These are phyloP conservation scores for Rhododendron henanense DNA, from an alignment of 148 eudicot genomes.

Conservation along the genomic window DNA sequence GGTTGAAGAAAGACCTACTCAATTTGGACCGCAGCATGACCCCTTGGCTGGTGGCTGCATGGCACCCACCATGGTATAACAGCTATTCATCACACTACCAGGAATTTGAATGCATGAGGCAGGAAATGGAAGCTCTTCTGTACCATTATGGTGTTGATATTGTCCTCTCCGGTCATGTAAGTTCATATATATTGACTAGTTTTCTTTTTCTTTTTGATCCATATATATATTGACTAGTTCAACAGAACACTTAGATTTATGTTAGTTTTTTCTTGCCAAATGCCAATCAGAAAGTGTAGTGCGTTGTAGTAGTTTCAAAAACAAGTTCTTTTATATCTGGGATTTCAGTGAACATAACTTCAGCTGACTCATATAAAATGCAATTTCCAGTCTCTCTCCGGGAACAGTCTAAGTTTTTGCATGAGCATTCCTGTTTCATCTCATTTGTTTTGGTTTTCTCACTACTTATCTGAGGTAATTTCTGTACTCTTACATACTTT, in stretches of 20 bases:
- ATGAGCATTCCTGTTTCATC: neutral
- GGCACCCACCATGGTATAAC: slow-evolving; percentile 97
- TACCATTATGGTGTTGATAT: slow-evolving; percentile 69
- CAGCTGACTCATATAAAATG: neutral
- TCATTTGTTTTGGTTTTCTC: neutral
- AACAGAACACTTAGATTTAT: neutral
- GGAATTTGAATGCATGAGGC: slow-evolving; percentile 97
- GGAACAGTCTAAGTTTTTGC: neutral
- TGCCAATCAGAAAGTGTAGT: neutral
- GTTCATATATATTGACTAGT: slow-evolving; percentile 17
- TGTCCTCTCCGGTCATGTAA: slow-evolving; percentile 92
- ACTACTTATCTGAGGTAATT: neutral
- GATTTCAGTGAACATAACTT: neutral
- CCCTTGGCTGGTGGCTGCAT: slow-evolving; percentile 87
- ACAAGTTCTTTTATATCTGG: neutral
- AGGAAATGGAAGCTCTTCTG: slow-evolving; percentile 73
- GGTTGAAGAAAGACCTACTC: slow-evolving; percentile 60
- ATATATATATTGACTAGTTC: neutral
- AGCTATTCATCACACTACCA: slow-evolving; percentile 95
- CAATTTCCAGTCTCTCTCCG: neutral
- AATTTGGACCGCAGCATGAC: slow-evolving; percentile 50
- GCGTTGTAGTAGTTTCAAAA: neutral
- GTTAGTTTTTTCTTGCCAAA: neutral
- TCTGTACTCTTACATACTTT: neutral
- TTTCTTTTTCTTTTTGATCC: neutral